Evolutionary conservation across 2,329 filamentous ascomycete species (phyloP).

Genomic region (Ophiosphaerella herpotricha): DNA sequence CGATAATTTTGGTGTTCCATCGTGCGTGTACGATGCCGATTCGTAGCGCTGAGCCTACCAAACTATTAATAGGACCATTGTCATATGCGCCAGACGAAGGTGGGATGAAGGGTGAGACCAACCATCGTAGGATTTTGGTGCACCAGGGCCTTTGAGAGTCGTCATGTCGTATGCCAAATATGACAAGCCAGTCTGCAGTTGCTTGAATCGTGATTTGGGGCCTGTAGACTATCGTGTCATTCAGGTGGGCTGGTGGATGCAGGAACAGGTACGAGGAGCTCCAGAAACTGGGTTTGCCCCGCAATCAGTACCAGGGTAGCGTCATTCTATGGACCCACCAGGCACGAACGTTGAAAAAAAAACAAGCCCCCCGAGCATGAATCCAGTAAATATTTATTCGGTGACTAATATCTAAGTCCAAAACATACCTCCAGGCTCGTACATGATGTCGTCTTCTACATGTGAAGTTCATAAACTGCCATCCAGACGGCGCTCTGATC

Average conservation of each 20-base stretch:
- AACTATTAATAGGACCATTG: conserved; percentile 9
- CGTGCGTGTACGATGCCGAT: conserved; percentile 95
- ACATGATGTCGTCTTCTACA: conserved; percentile 21
- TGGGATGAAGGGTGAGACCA: conserved; percentile 22
- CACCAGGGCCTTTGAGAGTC: conserved; percentile 66
- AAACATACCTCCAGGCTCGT: conserved; percentile 8
- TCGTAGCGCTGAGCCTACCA: conserved; percentile 65
- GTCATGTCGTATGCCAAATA: conserved; percentile 47
- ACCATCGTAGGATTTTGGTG: conserved; percentile 63
- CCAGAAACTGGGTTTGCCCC: conserved; percentile 14
- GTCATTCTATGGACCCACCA: conserved; percentile 16
- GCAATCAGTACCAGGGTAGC: conserved; percentile 19
- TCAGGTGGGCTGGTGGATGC: conserved; percentile 22
- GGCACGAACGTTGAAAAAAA: conserved; percentile 6
- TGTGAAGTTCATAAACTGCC: conserved; percentile 22
- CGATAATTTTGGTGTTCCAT: conserved; percentile 91
- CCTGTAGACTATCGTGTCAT: too few relatives aligned
- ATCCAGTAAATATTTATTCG: conserved; percentile 22
- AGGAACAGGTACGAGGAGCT: conserved; percentile 28
- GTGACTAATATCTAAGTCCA: conserved; percentile 16
- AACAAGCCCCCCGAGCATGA: background rate
- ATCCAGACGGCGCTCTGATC: conserved; percentile 26
- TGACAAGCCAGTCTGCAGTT: background rate
- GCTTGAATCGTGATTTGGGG: too few relatives aligned
- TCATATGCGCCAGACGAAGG: background rate